Evolutionary conservation across 1,139 yeast genomes (phyloP).

Genomic region (Dujonia santamariae): DNA sequence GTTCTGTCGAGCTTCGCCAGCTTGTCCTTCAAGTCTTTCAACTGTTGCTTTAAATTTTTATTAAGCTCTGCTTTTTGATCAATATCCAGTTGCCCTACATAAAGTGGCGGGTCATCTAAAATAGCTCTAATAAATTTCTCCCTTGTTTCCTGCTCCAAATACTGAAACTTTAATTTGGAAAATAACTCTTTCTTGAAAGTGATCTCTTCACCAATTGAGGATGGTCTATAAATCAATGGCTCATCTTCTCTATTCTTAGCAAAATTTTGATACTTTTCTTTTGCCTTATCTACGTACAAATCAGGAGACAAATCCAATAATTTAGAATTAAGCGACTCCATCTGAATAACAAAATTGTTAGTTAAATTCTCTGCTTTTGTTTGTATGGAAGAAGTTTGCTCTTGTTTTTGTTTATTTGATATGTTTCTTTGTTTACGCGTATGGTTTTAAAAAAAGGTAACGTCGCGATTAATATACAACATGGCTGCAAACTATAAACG

Average conservation of each 20-base stretch:
- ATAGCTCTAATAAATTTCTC: constrained; percentile 51
- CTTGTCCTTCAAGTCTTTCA: constrained; percentile 4
- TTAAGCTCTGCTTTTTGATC: constrained; percentile 5
- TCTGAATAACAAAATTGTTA: too few relatives aligned
- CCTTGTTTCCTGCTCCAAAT: constrained; percentile 65
- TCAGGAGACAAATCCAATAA: constrained; percentile 6
- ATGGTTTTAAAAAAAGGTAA: too few relatives aligned
- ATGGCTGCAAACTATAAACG: too few relatives aligned
- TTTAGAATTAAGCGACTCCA: too few relatives aligned
- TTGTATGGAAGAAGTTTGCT: too few relatives aligned
- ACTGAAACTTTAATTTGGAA: constrained; percentile 55
- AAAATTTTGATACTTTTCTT: constrained; percentile 4
- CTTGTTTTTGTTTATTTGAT: too few relatives aligned
- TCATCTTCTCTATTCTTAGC: constrained; percentile 1
- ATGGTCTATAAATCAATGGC: constrained; percentile 18
- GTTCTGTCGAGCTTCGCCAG: constrained; percentile 2
- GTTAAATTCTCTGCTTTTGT: too few relatives aligned
- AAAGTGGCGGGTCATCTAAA: constrained; percentile 9
- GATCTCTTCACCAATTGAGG: constrained; percentile 27
- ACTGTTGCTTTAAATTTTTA: constrained; percentile 3
- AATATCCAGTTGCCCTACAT: constrained; percentile 8
- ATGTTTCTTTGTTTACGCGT: too few relatives aligned
- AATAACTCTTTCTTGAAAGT: constrained; percentile 37
- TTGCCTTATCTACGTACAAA: constrained; percentile 1
- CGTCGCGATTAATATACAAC: too few relatives aligned